Evolutionary conservation across 352 stramenopile species (phyloP).

Genomic region (Phytophthora multivora): DNA sequence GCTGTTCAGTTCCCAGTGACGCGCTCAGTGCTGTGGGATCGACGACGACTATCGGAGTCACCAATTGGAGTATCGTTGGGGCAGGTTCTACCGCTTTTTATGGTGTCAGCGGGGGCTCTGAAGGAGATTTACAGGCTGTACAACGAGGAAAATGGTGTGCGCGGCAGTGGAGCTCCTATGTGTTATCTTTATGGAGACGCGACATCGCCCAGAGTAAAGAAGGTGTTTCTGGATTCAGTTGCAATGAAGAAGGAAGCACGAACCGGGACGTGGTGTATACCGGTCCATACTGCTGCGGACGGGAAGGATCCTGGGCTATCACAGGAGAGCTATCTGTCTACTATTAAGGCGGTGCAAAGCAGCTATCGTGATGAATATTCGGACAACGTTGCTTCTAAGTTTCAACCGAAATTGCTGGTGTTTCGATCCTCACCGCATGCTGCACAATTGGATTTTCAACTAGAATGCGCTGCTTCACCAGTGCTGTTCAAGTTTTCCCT

Average conservation of each 20-base stretch:
- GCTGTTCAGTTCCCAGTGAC: conserved; percentile 74
- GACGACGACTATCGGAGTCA: conserved; percentile 49
- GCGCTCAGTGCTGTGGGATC: conserved; percentile 74
- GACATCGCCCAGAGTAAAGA: conserved; percentile 18
- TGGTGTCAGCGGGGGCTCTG: conserved; percentile 41
- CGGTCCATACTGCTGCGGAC: conserved; percentile 28
- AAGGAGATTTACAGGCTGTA: conserved; percentile 57
- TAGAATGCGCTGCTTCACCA: conserved; percentile 42
- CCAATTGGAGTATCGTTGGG: conserved; percentile 41
- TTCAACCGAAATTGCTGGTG: conserved; percentile 48
- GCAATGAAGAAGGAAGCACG: conserved; percentile 31
- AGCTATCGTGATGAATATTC: conserved; percentile 44
- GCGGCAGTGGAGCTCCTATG: conserved; percentile 22
- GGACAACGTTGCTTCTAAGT: conserved; percentile 37
- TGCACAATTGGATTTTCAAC: conserved; percentile 51
- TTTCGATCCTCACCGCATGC: conserved; percentile 38
- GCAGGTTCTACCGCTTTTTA: conserved; percentile 58
- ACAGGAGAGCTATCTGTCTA: conserved; percentile 37
- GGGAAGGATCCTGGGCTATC: conserved; percentile 9
- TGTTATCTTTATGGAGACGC: conserved; percentile 50
- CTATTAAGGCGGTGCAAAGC: conserved; percentile 35
- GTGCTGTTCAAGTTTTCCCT: conserved; percentile 60
- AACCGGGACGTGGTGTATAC: conserved; percentile 40
- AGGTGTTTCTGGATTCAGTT: conserved; percentile 33
- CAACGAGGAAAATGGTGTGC: conserved; percentile 9